A percentile compares a stretch with the other conserved stretches of the same genome.
These are phyloP conservation scores for Botrytis aclada DNA, from an alignment of 2,329 filamentous ascomycete species.

Conservation along the genomic window DNA sequence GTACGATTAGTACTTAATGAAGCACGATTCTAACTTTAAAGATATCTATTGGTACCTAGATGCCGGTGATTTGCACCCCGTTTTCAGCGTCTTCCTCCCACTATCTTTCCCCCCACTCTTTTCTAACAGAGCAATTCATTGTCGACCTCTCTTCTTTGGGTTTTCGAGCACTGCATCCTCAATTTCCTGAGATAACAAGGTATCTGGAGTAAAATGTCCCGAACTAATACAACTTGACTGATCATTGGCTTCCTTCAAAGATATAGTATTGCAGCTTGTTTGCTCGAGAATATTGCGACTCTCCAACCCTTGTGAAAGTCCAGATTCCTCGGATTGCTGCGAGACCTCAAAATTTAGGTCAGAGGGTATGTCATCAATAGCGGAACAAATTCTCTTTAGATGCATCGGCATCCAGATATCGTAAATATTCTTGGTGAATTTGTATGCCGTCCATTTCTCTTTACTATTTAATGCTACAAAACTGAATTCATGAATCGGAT, in stretches of 20 bases:
- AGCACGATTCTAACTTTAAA: neutral
- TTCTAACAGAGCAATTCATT: neutral
- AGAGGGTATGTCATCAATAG: neutral
- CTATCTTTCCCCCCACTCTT: too few relatives aligned
- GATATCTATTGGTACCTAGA: too few relatives aligned
- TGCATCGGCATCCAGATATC: constrained; percentile 36
- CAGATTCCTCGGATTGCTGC: neutral
- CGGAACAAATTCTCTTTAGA: constrained; percentile 34
- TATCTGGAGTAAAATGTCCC: neutral
- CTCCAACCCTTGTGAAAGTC: neutral
- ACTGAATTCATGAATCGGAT: constrained; percentile 33
- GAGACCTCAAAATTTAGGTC: neutral
- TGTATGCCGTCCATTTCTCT: constrained; percentile 33
- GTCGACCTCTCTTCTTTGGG: neutral
- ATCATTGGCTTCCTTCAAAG: neutral
- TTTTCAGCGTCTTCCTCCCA: too few relatives aligned
- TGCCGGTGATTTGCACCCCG: too few relatives aligned
- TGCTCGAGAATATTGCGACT: neutral
- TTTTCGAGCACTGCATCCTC: neutral
- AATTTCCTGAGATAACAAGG: neutral
- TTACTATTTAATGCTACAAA: constrained; percentile 32
- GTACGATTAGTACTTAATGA: neutral
- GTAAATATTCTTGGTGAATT: constrained; percentile 36
- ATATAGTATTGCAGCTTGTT: neutral
- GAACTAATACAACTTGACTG: neutral